Conservation (phyloP, 148 eudicot genomes). For the Heliamphora exappendiculata region DNA sequence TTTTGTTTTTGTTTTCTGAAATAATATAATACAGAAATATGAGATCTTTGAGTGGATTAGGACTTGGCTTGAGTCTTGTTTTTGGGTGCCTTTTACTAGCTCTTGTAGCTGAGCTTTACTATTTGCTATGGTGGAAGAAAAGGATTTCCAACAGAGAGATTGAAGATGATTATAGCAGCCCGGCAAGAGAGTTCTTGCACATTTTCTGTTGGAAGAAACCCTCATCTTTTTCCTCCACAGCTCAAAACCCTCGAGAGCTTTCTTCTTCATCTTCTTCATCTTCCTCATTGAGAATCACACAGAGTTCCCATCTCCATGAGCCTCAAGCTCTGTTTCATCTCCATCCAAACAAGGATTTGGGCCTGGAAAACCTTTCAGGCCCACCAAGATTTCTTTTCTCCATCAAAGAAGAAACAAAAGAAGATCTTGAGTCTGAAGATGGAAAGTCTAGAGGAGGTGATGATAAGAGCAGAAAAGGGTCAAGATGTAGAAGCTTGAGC, state of each 20-base stretch:
- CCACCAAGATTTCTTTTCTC: slow-evolving; percentile 72
- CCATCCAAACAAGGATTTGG: slow-evolving; percentile 19
- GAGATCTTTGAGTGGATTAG: slow-evolving; percentile 57
- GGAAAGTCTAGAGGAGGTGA: slow-evolving; percentile 21
- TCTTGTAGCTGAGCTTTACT: slow-evolving; percentile 63
- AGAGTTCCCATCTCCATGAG: slow-evolving; percentile 25
- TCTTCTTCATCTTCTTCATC: too few relatives aligned
- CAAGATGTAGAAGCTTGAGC: slow-evolving; percentile 42
- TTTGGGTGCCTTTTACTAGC: slow-evolving; percentile 62
- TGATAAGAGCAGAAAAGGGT: slow-evolving; percentile 20
- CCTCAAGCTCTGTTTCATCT: slow-evolving; percentile 14
- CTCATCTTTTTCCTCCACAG: slow-evolving; percentile 24
- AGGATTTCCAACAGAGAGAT: slow-evolving; percentile 33
- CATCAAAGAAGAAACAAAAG: slow-evolving; percentile 68
- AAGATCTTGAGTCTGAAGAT: slow-evolving; percentile 71
- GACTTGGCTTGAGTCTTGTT: slow-evolving; percentile 60
- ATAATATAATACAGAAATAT: slow-evolving; percentile 26
- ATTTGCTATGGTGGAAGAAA: slow-evolving; percentile 79
- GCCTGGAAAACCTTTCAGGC: slow-evolving; percentile 28
- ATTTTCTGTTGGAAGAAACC: slow-evolving; percentile 39
- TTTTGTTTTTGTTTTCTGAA: too few relatives aligned
- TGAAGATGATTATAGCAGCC: slow-evolving; percentile 29
- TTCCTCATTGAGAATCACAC: slow-evolving; percentile 9
- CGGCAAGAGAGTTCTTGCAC: slow-evolving; percentile 33
- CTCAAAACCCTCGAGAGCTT: slow-evolving; percentile 20